A percentile compares a stretch with the other conserved stretches of the same genome.
phyloP scores from a whole-genome alignment of 192 early-diverging fungal species.

The Linnemannia zychae region DNA sequence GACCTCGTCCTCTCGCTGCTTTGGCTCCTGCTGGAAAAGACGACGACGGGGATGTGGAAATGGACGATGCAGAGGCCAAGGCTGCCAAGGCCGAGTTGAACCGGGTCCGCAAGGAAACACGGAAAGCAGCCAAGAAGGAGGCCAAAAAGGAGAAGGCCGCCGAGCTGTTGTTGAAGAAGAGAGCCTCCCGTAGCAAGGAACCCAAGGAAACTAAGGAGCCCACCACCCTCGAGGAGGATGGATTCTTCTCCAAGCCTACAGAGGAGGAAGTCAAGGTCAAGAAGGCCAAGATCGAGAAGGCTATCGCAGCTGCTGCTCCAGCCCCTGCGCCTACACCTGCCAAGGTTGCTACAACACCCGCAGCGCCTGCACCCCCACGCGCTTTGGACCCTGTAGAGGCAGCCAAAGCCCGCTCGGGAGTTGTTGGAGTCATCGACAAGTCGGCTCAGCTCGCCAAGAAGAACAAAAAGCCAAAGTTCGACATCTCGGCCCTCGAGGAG shows the following conservation, averaged over 20 bases:
- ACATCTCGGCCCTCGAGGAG: constrained; percentile 61
- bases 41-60: constrained; percentile 33
- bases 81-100: constrained; percentile 33
- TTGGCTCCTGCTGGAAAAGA: constrained; percentile 1
- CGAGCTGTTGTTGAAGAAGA: constrained; percentile 33
- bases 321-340: background rate
- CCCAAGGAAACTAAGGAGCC: constrained; percentile 52
- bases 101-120: constrained; percentile 30
- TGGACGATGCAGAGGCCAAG: constrained; percentile 31
- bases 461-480: constrained; percentile 60
- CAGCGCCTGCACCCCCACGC: background rate
- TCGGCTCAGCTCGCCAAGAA: constrained; percentile 59
- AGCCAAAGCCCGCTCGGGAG: constrained; percentile 55
- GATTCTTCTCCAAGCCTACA: constrained; percentile 50
- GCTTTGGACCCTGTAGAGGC: constrained; percentile 35
- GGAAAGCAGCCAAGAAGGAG: constrained; percentile 35
- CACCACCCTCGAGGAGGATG: constrained; percentile 35
- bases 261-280: constrained; percentile 42
- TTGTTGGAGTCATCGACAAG: constrained; percentile 63
- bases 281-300: constrained; percentile 45
- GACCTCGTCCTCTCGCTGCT: constrained; percentile 52
- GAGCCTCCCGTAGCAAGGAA: constrained; percentile 44
- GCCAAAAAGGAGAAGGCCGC: constrained; percentile 46
- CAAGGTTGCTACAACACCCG: background rate
- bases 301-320: constrained; percentile 8